These are phyloP conservation scores for Zopfia rhizophila DNA, from an alignment of 2,329 filamentous ascomycete genomes.

Conservation along the genomic window DNA sequence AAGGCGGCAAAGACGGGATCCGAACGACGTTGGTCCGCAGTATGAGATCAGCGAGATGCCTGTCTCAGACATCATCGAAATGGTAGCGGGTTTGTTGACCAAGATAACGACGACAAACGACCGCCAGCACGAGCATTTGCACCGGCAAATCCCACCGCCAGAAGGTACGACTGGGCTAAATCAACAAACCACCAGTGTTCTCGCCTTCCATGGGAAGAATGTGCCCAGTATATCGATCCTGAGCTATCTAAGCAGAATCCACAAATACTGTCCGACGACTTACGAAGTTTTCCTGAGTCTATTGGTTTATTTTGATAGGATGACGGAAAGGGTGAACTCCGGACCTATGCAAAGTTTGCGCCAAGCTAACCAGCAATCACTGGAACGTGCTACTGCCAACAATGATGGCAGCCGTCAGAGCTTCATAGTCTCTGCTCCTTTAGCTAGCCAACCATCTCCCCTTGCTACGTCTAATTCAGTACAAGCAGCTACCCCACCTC, in stretches of 20 bases:
- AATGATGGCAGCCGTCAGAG: conserved; percentile 61
- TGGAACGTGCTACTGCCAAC: conserved; percentile 51
- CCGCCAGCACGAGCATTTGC: conserved; percentile 88
- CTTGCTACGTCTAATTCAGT: conserved; percentile 42
- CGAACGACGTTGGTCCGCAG: conserved; percentile 65
- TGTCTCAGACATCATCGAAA: conserved; percentile 96
- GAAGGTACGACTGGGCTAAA: conserved; percentile 69
- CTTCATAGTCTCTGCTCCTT: conserved; percentile 38
- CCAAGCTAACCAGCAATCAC: conserved; percentile 61
- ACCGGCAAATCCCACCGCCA: conserved; percentile 74
- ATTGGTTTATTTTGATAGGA: conserved; percentile 97
- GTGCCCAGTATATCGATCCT: conserved; percentile 96
- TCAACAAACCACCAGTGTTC: conserved; percentile 75
- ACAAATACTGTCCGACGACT: conserved; percentile 98
- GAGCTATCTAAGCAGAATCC: conserved; percentile 94
- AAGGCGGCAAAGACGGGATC: conserved; percentile 55
- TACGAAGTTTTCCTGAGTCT: conserved; percentile 97
- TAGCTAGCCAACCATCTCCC: conserved; percentile 35
- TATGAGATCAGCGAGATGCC: conserved; percentile 99
- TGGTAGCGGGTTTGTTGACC: conserved; percentile 95
- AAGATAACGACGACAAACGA: conserved; percentile 99
- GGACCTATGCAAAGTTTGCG: conserved; percentile 74
- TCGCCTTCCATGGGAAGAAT: conserved; percentile 98
- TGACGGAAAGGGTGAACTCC: conserved; percentile 95
- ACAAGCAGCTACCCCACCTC: conserved; percentile 60